phyloP scores from a whole-genome alignment of 352 stramenopile genomes.

The Aphanomyces stellatus region DNA sequence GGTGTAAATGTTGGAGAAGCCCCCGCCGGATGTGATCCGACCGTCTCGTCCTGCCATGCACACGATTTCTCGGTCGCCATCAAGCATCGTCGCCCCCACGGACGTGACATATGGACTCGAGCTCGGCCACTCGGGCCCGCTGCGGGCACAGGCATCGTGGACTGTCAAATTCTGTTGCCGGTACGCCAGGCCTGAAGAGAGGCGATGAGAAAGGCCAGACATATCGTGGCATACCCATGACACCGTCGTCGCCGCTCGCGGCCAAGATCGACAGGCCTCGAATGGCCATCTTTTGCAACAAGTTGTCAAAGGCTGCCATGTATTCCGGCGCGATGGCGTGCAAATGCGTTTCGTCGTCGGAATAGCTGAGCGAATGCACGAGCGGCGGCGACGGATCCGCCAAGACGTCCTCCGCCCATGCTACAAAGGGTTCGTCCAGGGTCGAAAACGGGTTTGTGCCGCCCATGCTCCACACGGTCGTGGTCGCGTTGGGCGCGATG shows the following conservation, averaged over 20 bases:
- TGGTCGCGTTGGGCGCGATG: conserved; percentile 65
- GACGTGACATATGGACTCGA: conserved; percentile 85
- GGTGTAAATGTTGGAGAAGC: conserved; percentile 79
- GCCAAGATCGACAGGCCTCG: conserved; percentile 81
- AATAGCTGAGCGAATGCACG: conserved; percentile 86
- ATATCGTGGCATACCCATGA: conserved; percentile 21
- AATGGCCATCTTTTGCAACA: conserved; percentile 85
- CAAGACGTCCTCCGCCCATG: conserved; percentile 63
- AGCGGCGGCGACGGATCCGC: conserved; percentile 54
- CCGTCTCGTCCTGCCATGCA: conserved; percentile 57
- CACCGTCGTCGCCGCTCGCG: conserved; percentile 81
- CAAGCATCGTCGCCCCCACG: conserved; percentile 80
- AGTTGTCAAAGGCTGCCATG: conserved; percentile 62
- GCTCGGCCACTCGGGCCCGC: conserved; percentile 61
- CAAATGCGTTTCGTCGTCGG: conserved; percentile 84
- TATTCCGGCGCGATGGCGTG: conserved; percentile 59
- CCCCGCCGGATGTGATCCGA: conserved; percentile 78
- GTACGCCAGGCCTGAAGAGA: conserved; percentile 39
- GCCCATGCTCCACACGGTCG: conserved; percentile 72
- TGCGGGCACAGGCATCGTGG: conserved; percentile 47
- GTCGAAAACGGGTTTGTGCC: conserved; percentile 79
- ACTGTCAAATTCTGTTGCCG: conserved; percentile 48
- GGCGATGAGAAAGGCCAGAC: not conserved
- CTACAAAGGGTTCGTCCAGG: conserved; percentile 78
- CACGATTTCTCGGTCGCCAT: conserved; percentile 47